Evolutionary conservation across 305 asterid species (phyloP).

Genomic region (Solanum hybrid): DNA sequence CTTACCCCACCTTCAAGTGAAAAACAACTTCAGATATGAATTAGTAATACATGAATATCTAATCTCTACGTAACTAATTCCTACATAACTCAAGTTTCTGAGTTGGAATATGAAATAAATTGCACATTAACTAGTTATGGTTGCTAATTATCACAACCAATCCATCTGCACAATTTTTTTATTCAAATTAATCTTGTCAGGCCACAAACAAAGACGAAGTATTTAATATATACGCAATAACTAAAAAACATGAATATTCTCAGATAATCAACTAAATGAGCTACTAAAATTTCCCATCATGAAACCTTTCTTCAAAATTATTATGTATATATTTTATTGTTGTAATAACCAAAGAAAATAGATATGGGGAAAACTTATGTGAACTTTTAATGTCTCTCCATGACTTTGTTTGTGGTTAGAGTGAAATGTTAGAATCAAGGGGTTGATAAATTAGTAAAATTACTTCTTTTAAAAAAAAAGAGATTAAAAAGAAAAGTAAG

Average conservation of each 20-base stretch:
- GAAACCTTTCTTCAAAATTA: not conserved
- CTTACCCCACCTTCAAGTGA: not conserved
- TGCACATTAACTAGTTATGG: not conserved
- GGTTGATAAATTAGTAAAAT: not conserved
- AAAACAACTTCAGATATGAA: fast-evolving
- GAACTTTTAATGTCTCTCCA: not conserved
- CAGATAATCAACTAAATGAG: too few relatives aligned
- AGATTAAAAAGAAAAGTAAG: too few relatives aligned
- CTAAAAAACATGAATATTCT: not conserved
- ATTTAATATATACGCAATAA: too few relatives aligned
- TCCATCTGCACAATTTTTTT: not conserved
- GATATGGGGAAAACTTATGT: not conserved
- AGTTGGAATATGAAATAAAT: too few relatives aligned
- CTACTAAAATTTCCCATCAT: fast-evolving
- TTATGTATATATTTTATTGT: too few relatives aligned
- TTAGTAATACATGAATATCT: too few relatives aligned
- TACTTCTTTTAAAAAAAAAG: too few relatives aligned
- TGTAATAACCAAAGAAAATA: not conserved
- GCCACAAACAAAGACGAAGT: not conserved
- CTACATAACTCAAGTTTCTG: not conserved
- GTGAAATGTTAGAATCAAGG: not conserved
- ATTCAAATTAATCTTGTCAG: not conserved
- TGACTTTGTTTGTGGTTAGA: not conserved
- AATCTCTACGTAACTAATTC: fast-evolving
- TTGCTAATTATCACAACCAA: not conserved